Base-by-base conservation (phyloP, 2,329 filamentous ascomycete species). In the Ophiocordyceps polyrhachis-furcata region DNA sequence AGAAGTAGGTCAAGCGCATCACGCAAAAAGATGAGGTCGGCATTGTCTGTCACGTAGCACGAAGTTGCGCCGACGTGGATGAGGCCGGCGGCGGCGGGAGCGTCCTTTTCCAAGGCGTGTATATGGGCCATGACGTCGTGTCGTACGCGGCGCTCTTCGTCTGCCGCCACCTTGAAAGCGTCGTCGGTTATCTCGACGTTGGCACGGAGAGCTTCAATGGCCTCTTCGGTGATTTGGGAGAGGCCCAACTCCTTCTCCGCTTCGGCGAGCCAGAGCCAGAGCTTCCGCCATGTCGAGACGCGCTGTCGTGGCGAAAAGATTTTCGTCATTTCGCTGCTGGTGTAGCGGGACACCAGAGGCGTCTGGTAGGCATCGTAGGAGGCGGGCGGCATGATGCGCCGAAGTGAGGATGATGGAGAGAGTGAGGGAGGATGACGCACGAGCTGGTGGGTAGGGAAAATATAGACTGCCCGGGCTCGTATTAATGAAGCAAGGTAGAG, bases 241-340 rank as follows among this genome's bases (percentile, higher is more conserved):
- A 93, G 73, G 3, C 86, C 86, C 2, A 93, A 73, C 61, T 88
- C 81, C 60, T 79, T 79, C 68, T 94, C 81, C 11, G 74, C 70
- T 68, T 93, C 81, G 21, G 87, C 87, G 12, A 94, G 80, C 64
- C 73, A 79, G 41, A 89, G 67, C 88, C 88, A 95, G 17, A 94
- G 75, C 59, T 83, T 73, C 50, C 87, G 77, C 86, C 86, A 93
- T 45, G 78, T 86, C 40, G 76, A 79, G 60, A 79, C 77, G 28
- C 86, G 73, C 45, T 76, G 80, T 40, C 85, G 76, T 47, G 80
- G 76, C 53, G 79, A 81, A 69, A 94, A 95, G 49, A 94, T 75
- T 51, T 73, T 71, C 54, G 79, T 73, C 82, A 91, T 88, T 63
- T 83, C 81, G 50, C 14, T 41, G n/a, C 38, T 41, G 38, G 38